phyloP scores from a whole-genome alignment of 2,329 filamentous ascomycete species.

The Pezicula rhizophila region DNA sequence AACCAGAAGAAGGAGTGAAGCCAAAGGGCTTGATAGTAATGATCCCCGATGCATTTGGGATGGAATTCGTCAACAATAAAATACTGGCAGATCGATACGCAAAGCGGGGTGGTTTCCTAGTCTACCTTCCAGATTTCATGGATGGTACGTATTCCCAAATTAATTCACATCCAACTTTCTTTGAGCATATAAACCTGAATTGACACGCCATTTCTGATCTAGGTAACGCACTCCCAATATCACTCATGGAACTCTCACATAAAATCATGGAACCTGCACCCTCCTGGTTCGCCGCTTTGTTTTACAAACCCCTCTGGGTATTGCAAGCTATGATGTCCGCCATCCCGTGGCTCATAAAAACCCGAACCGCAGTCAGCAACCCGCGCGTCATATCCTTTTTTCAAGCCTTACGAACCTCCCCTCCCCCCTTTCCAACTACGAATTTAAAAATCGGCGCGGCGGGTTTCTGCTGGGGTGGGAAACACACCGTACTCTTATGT shows the following conservation, averaged over 20 bases:
- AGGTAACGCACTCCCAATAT: conserved; percentile 13
- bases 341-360: conserved; percentile 22
- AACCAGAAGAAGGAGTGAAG: conserved; percentile 24
- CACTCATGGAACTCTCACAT: conserved; percentile 11
- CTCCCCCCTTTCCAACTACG: conserved; percentile 20
- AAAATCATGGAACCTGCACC: conserved; percentile 13
- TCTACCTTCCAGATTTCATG: conserved; percentile 48
- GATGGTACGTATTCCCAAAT: conserved; percentile 27
- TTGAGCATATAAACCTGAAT: neutral
- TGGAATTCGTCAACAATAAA: conserved; percentile 41
- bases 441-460: conserved; percentile 42
- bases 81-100: conserved; percentile 44
- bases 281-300: conserved; percentile 15
- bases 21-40: conserved; percentile 41
- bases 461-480: conserved; percentile 61
- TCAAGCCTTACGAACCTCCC: conserved; percentile 25
- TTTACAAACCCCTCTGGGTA: conserved; percentile 32
- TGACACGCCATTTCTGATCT: neutral
- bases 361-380: conserved; percentile 20
- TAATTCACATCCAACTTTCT: neutral
- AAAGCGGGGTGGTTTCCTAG: conserved; percentile 34
- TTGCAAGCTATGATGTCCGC: conserved; percentile 35
- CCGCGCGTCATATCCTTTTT: conserved; percentile 34
- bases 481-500: conserved; percentile 44
- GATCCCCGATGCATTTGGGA: conserved; percentile 45